Base-by-base conservation (phyloP, 805 yeast species). In the Jamesozyma rosinii region DNA sequence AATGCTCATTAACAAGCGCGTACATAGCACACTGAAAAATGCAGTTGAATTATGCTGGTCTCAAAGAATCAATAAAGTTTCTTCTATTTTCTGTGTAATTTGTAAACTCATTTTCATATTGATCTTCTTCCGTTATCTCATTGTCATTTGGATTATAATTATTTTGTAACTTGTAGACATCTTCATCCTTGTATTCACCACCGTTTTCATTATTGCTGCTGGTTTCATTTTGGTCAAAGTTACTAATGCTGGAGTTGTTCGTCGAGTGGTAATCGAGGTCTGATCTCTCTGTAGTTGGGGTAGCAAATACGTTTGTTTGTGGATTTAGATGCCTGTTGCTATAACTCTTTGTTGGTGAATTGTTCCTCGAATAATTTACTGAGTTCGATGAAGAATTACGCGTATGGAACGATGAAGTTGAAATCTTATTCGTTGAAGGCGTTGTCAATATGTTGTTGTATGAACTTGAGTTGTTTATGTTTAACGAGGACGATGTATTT, bases 81-180 rank as follows among this genome's bases (percentile, higher is more conserved):
- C 66, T 61, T 49, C 68, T 71, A 48, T 65, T 72, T 41, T 62
- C 63, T 5, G 65, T 54, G 48, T 72, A 71, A 48, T 70, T 71
- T 1, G 76, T 69, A 41, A 68, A 70, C 39, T 69, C 72, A 45
- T 70, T 68, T 49, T 67, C 71, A 44, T 68, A 68, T 44, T 67
- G 71, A 48, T 68, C 72, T 44, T 68, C 72, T 43, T 68, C 71
- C n/a, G 60, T 59, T 14, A 67, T 66, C 40, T 65, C 67, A 37
- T 53, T 44, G 34, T 33, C 37, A 19, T 43, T 37, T 15, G 42
- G 29, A 31, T 45, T 36, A 30, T 45, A 42, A 35, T 45, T 45
- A 37, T 44, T 43, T 20, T 37, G 40, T 35, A 43, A 40, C 6
- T 39, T 36, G 22, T 43, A 43, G 10, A 21, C 37, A 35, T n/a